Base-by-base conservation (phyloP, 2,329 filamentous ascomycete genomes). In the Dactylellina leptospora region DNA sequence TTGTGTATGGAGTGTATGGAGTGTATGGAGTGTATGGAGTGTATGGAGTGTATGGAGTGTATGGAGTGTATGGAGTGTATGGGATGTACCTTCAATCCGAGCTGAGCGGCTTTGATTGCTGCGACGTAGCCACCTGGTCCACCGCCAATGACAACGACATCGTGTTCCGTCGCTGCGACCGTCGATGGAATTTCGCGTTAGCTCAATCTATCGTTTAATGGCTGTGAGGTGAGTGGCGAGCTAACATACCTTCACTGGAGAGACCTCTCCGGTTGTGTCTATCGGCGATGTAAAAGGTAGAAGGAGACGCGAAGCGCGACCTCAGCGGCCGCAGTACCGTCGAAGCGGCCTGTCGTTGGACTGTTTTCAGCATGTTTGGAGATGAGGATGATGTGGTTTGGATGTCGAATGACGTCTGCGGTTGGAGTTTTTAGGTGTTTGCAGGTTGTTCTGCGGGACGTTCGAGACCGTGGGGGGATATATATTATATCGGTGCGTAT, bases 121-220 rank as follows among this genome's bases (percentile, higher is more conserved):
- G 95, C 93, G 78, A 99, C 95, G 83, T 99, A 99, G 80, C 95
- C 95, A 77, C 93, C 95, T 79, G 97, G 95, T 84, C 95, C 95
- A 81, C 95, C 95, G 79, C 95, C 95, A 79, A 99, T 96, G 82
- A 99, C 93, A 79, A 99, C 90, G 62, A 99, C 85, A 82, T 99
- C 95, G 82, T 96, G 96, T 82, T 97, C 92, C 81, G 93, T 92
- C 92, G 81, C 74, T 74, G 68, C n/a, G 22, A 74, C 58, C 71
- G 56, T 18, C 28, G 13, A 20, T 16, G 18, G 16, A 8, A 27
- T 40, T 40, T 25, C 48, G 48, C 48, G 16, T 53, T 22, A 53
- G 30, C 27, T 23, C 22, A 23, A 11, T 53, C 28, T 20, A 20
- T 30, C 18, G 9, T 50, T 4, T 30, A 2, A 4, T 30, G 2